Base-by-base conservation (phyloP, 176 grass and related monocot species). In the Panicum miliaceum region DNA sequence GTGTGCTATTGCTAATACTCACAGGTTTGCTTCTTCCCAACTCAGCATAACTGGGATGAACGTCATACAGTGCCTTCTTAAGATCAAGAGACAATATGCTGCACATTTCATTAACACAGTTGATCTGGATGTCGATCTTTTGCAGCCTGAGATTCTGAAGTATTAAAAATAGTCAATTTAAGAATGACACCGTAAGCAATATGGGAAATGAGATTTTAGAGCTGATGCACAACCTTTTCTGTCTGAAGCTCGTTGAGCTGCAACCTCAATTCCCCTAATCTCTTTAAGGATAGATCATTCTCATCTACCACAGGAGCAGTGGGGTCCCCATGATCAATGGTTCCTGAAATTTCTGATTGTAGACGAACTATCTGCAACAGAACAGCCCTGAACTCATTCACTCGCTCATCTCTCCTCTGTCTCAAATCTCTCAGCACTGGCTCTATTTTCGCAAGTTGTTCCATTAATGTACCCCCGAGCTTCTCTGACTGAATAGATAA, bases 91-190 rank as follows among this genome's bases (percentile, higher is more conserved):
- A 94, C 89, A 98, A 90, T 81, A 90, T 85, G 32, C 59, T 80
- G 60, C 89, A 92, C 60, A 98, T 67, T 71, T 98, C 91, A 43
- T 81, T 37, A 62, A 95, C 89, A 48, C 20, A 89, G 81, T 86
- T 93, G 76, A 90, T 84, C 54, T 87, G 80, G 20, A 2, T 36
- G 80, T 89, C 85, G 42, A 98, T 89, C 61, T 90, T 93, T 87
- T 91, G 89, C 48, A 98, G 83, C 73, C 91, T 89, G 9, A 87
- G 58, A 42, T 94, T 91, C 96, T 98, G 94, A 84, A 90, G 85
- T 67, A 72, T 71, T 42, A 27, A 48, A 46, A 22, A 20, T 48
- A 82, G 43, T 64, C 57, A 79, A 76, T 56, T 41, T 71, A 78
- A 79, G 27, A 9, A 13, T 83, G 53, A 84, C 41, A 54, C 16